Evolutionary conservation across 495 filamentous ascomycete genomes (phyloP), one percentile per base, ranked within the genome.

Genomic region (Penicillium macrosclerotiorum): DNA sequence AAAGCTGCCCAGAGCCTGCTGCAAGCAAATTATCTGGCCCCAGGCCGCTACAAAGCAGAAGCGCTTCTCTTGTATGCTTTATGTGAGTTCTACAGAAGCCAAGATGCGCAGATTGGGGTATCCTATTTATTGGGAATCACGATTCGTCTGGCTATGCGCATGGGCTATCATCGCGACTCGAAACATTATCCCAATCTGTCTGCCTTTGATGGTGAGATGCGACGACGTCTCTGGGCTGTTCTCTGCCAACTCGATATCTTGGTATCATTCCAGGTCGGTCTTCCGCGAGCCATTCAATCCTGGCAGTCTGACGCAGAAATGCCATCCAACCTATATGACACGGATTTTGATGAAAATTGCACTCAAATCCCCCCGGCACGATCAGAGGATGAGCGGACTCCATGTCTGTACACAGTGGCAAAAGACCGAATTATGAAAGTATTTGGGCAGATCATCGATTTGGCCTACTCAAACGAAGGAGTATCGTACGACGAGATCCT

Each of bases 401-500:
- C 58, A 2, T 42, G 55, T 14, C 54, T 66, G 2, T 76, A 69
- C 40, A 61, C 60, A 23, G 64, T 65, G 18, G 57, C 63, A 3
- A 77, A 75, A 49, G 42, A 58, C 6, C 62, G 65, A 8, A 51
- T 76, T 18, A 73, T 77, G 64, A 38, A 41, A 8, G 55, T 62
- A 7, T 73, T 78, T 36, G 72, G 70, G 8, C 62, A 68, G 25
- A 71, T 78, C 16, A 51, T 77, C 14, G 75, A 79, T 43, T 51
- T 68, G 22, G 60, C 71, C 19, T 75, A 68, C 34, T 67, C 64
- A 3, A 58, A 62, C 11, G 60, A 64, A 25, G 56, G 67, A 6
- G 62, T 66, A 1, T 72, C 80, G 2, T 96, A 96, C 62, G 91
- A 96, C 16, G 84, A 93, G 34, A 80, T 90, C 11, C 74, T 95